Percentiles rank a stretch among this genome's conserved stretches.
phyloP scores from a whole-genome alignment of 495 filamentous ascomycete species.

The Penicillium simplicissimum region DNA sequence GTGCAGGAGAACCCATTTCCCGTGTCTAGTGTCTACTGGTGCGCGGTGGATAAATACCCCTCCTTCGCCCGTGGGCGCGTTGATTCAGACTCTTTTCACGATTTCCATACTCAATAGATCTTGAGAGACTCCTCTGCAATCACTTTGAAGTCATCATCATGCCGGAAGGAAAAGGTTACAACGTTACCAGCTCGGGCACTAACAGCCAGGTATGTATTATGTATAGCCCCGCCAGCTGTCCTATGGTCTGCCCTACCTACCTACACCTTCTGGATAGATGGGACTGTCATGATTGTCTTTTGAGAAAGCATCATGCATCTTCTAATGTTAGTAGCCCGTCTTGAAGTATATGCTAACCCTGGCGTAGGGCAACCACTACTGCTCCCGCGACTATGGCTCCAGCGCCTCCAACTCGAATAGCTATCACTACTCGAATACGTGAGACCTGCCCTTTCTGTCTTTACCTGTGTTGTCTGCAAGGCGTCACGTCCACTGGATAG shows the following conservation, averaged over 20 bases:
- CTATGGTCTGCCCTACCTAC: no score
- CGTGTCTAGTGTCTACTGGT: not conserved
- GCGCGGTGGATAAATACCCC: not conserved
- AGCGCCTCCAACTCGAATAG: slow-evolving; percentile 42
- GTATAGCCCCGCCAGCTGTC: not conserved
- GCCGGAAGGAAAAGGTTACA: slow-evolving; percentile 38
- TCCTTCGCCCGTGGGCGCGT: not conserved
- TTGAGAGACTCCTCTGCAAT: not conserved
- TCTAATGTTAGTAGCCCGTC: no score
- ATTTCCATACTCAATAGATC: not conserved
- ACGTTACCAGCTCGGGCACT: slow-evolving; percentile 45
- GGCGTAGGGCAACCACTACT: slow-evolving; percentile 52
- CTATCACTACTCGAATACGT: slow-evolving; percentile 56
- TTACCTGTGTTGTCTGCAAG: not conserved
- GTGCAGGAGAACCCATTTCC: not conserved
- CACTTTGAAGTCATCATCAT: slow-evolving; percentile 11
- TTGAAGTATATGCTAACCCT: not conserved
- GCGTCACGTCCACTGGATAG: not conserved
- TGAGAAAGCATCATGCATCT: not conserved
- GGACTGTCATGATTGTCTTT: not conserved
- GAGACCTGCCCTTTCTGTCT: not conserved
- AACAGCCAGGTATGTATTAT: slow-evolving; percentile 46
- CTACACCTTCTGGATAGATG: not conserved
- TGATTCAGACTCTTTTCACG: not conserved
- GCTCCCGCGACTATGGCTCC: slow-evolving; percentile 49